Evolutionary conservation across 768 basidiomycete genomes (phyloP).

Genomic region (Panus rudis): DNA sequence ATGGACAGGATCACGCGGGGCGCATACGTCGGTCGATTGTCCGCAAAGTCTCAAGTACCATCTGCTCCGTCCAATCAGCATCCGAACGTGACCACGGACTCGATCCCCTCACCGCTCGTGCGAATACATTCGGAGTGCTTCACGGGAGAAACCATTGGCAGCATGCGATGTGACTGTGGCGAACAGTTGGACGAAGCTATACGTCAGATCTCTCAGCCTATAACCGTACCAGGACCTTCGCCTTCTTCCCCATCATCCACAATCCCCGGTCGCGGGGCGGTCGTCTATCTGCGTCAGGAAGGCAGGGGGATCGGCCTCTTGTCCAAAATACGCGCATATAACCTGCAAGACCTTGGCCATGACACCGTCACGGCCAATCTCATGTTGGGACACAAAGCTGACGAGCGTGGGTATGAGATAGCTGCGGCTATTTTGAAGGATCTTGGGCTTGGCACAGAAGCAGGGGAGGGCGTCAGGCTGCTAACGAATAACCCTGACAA

Average conservation of each 20-base stretch:
- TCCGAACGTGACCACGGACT: slow-evolving; percentile 14
- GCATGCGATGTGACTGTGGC: slow-evolving; percentile 98
- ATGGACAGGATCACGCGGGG: slow-evolving; percentile 91
- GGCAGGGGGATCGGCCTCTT: slow-evolving; percentile 94
- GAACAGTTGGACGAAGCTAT: slow-evolving; percentile 99
- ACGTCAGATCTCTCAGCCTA: slow-evolving; percentile 72
- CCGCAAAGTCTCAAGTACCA: slow-evolving; percentile 37
- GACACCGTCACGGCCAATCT: slow-evolving; percentile 99
- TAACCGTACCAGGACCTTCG: slow-evolving; percentile 35
- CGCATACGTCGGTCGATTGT: slow-evolving; percentile 83
- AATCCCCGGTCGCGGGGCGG: slow-evolving; percentile 83
- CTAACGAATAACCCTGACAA: slow-evolving; percentile 99
- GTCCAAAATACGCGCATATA: slow-evolving; percentile 96
- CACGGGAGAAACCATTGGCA: slow-evolving; percentile 95
- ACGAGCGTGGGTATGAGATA: slow-evolving; percentile 89
- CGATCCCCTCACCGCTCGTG: slow-evolving; percentile 71
- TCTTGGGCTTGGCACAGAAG: slow-evolving; percentile 61
- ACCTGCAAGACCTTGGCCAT: slow-evolving; percentile 94
- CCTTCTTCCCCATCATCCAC: slow-evolving; percentile 22
- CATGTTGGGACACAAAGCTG: slow-evolving; percentile 89
- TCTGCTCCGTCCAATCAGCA: slow-evolving; percentile 21
- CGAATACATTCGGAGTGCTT: slow-evolving; percentile 98
- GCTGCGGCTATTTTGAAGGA: slow-evolving; percentile 88
- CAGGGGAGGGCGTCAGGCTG: slow-evolving; percentile 57
- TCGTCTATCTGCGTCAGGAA: slow-evolving; percentile 95